Conservation (phyloP, 73 alveolate genomes). For the Tetrahymena elliotti region DNA sequence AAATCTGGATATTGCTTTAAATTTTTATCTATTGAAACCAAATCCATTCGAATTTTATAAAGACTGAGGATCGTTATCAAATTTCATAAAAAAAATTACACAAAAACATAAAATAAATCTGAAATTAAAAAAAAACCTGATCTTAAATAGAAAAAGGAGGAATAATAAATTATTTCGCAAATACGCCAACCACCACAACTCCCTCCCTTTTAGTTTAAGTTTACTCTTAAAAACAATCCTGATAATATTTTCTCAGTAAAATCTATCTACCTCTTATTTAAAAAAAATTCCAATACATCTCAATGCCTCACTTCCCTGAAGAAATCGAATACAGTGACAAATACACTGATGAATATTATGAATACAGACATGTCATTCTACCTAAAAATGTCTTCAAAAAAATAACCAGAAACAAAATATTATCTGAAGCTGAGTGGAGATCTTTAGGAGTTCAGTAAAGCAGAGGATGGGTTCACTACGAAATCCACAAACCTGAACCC, state of each 20-base stretch:
- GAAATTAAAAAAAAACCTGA: background rate
- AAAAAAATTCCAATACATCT: too few species aligned
- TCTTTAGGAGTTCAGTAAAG: slow-evolving; percentile 81
- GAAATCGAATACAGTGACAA: slow-evolving; percentile 87
- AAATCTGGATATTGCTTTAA: background rate
- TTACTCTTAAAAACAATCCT: background rate
- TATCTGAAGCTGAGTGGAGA: slow-evolving; percentile 88
- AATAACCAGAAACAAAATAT: slow-evolving; percentile 64
- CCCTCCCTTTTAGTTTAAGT: background rate
- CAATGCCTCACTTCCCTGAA: slow-evolving; percentile 90
- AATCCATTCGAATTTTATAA: background rate
- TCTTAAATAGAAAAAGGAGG: background rate
- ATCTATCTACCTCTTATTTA: too few species aligned
- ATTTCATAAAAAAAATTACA: background rate
- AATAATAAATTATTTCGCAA: background rate
- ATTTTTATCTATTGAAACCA: background rate
- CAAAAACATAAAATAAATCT: background rate
- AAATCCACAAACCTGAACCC: slow-evolving; percentile 89
- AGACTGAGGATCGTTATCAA: background rate
- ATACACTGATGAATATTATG: slow-evolving; percentile 77
- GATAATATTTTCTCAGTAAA: too few species aligned
- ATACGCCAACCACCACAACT: too few species aligned
- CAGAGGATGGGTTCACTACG: slow-evolving; percentile 92
- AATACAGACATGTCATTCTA: slow-evolving; percentile 78
- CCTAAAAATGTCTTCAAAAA: slow-evolving; percentile 59